A percentile compares a stretch with the other conserved stretches of the same genome.
phyloP scores from a whole-genome alignment of 2,329 filamentous ascomycete genomes.

The Xylariaceae sp. region DNA sequence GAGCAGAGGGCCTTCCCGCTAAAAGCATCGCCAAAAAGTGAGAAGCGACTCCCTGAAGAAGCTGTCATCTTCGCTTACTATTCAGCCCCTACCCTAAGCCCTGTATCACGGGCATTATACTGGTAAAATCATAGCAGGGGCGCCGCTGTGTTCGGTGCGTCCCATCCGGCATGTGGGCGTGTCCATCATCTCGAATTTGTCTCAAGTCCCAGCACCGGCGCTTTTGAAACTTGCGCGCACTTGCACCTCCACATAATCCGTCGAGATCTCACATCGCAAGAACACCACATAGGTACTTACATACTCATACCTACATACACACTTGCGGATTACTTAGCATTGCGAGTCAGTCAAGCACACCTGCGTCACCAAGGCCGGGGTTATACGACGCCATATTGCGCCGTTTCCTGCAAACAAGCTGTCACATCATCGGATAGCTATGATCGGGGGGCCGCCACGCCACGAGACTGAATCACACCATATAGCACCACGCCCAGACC shows the following conservation, averaged over 20 bases:
- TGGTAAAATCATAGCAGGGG: background rate
- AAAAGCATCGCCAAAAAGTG: background rate
- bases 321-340: background rate
- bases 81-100: background rate
- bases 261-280: background rate
- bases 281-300: background rate
- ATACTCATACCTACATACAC: background rate
- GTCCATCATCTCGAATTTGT: background rate
- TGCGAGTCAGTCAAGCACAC: conserved; percentile 11
- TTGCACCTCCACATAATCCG: too few species aligned
- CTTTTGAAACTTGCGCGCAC: too few species aligned
- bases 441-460: conserved; percentile 6
- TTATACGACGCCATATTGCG: conserved; percentile 11
- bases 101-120: background rate
- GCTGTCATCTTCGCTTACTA: background rate
- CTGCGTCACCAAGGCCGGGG: conserved; percentile 8
- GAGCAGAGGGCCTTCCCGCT: background rate
- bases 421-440: conserved; percentile 3
- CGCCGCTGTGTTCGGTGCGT: background rate
- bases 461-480: conserved; percentile 15
- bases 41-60: background rate
- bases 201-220: too few species aligned
- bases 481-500: conserved; percentile 2
- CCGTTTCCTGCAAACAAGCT: conserved; percentile 7
- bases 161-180: background rate